Conservation (phyloP, 1,284 basidiomycete genomes). For the Sutorius eximius region DNA sequence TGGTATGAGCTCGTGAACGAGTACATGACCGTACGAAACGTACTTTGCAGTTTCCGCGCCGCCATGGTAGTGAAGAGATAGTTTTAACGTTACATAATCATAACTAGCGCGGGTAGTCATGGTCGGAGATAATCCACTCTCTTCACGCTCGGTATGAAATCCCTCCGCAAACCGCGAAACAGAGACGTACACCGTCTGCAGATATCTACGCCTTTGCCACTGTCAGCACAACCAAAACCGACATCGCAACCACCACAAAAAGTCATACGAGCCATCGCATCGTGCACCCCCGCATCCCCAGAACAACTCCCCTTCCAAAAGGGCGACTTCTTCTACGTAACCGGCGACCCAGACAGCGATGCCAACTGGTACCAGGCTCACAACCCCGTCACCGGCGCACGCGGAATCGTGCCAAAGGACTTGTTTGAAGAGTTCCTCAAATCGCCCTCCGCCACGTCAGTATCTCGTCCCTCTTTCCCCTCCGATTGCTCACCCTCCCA, state of each 20-base stretch:
- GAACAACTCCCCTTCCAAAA: slow-evolving; percentile 90
- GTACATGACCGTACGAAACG: slow-evolving; percentile 20
- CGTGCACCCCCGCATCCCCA: slow-evolving; percentile 73
- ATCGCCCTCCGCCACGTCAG: slow-evolving; percentile 59
- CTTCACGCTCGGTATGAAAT: slow-evolving; percentile 60
- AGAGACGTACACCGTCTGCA: slow-evolving; percentile 56
- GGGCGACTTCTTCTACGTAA: slow-evolving; percentile 98
- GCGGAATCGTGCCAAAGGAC: slow-evolving; percentile 85
- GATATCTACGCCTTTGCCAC: slow-evolving; percentile 67
- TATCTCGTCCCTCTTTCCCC: slow-evolving; percentile 17
- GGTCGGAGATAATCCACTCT: too few relatives aligned
- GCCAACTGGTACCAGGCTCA: slow-evolving; percentile 82
- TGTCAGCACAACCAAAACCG: slow-evolving; percentile 67
- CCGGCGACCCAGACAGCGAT: slow-evolving; percentile 64
- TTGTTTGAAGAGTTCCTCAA: slow-evolving; percentile 90
- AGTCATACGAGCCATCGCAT: slow-evolving; percentile 85
- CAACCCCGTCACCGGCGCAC: slow-evolving; percentile 88
- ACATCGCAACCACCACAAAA: slow-evolving; percentile 72
- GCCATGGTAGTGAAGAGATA: slow-evolving; percentile 53
- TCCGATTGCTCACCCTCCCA: neutral
- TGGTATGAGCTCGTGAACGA: neutral
- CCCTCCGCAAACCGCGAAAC: slow-evolving; percentile 71
- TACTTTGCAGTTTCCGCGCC: slow-evolving; percentile 80
- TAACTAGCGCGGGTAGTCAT: too few relatives aligned
- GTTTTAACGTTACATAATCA: slow-evolving; percentile 5